Evolutionary conservation across 1,284 basidiomycete genomes (phyloP).

Genomic region (Ceratobasidium sp.): DNA sequence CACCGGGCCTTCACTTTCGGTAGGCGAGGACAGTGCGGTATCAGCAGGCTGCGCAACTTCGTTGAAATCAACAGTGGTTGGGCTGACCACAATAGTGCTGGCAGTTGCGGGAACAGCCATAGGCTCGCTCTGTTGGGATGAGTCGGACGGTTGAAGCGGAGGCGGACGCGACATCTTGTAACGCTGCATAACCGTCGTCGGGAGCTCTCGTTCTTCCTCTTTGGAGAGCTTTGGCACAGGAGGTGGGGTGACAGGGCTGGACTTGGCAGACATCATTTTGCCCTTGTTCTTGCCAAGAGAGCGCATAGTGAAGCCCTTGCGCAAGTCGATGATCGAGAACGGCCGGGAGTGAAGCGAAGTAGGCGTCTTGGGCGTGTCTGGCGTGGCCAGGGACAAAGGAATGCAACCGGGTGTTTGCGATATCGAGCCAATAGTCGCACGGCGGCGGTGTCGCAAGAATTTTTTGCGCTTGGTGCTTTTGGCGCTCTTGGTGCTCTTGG

Average conservation of each 20-base stretch:
- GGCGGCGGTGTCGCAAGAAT: conserved; percentile 17
- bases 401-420: conserved; percentile 7
- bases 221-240: background rate
- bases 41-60: background rate
- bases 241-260: conserved; percentile 1
- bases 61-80: conserved; percentile 16
- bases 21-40: conserved; percentile 11
- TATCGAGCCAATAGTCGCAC: conserved; percentile 24
- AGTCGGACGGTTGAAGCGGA: conserved; percentile 12
- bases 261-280: conserved; percentile 31
- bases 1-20: conserved; percentile 22
- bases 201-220: background rate
- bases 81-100: background rate
- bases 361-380: conserved; percentile 35
- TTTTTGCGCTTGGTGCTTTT: conserved; percentile 12
- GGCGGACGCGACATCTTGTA: conserved; percentile 30
- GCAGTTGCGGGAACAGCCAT: background rate
- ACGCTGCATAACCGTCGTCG: conserved; percentile 14
- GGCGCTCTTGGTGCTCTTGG: conserved; percentile 13
- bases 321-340: conserved; percentile 35
- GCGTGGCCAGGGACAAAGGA: background rate
- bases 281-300: conserved; percentile 24
- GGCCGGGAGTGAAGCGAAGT: conserved; percentile 18
- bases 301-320: conserved; percentile 38
- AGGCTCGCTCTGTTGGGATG: background rate